Percentiles rank a stretch among this genome's conserved stretches.
Evolutionary conservation across 1,139 yeast species (phyloP).

Genomic region (Candida dubliniensis): DNA sequence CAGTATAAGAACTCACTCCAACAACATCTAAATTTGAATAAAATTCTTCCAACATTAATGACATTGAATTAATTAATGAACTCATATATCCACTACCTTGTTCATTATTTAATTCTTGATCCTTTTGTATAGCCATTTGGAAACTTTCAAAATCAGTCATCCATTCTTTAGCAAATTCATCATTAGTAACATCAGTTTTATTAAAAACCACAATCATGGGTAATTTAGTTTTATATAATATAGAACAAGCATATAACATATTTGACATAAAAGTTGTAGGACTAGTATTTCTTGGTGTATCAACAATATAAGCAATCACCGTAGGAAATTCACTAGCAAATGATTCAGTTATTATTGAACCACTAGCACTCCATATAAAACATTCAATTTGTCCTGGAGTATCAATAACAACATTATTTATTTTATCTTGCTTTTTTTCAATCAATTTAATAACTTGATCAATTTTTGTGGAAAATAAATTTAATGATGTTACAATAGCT

Average conservation of each 20-base stretch:
- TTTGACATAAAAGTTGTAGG: constrained; percentile 98
- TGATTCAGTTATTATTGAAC: constrained; percentile 93
- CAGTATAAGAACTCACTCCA: constrained; percentile 88
- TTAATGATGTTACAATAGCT: constrained; percentile 93
- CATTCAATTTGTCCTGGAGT: constrained; percentile 99
- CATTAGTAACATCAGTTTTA: constrained; percentile 85
- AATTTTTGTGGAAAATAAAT: constrained; percentile 89
- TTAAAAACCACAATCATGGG: constrained; percentile 98
- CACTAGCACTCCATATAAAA: constrained; percentile 96
- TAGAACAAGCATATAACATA: constrained; percentile 97
- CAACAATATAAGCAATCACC: constrained; percentile 91
- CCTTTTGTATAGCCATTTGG: constrained; percentile 71
- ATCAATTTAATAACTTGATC: constrained; percentile 90
- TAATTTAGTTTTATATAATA: constrained; percentile 89
- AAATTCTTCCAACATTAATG: constrained; percentile 93
- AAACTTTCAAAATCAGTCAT: constrained; percentile 95
- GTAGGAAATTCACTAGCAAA: constrained; percentile 97
- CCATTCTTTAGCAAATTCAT: constrained; percentile 93
- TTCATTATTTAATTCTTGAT: constrained; percentile 63
- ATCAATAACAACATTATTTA: constrained; percentile 79
- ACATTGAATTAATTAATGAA: constrained; percentile 90
- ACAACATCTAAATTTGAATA: constrained; percentile 91
- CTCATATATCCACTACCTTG: constrained; percentile 92
- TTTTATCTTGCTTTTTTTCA: constrained; percentile 70
- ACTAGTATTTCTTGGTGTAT: constrained; percentile 89